phyloP scores from a whole-genome alignment of 2,329 filamentous ascomycete species.

The Rhynchosporium agropyri region DNA sequence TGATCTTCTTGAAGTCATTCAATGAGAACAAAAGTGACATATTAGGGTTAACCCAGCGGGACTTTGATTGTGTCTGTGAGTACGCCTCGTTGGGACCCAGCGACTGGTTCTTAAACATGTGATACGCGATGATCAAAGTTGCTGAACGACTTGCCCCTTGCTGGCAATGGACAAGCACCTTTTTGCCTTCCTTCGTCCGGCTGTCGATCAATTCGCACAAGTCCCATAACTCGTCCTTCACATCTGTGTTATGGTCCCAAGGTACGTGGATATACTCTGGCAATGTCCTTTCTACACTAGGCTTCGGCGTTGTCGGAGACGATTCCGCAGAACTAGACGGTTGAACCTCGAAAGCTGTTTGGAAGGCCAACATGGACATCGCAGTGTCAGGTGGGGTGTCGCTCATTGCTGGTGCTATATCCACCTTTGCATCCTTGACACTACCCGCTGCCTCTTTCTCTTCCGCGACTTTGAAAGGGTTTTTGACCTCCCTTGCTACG shows the following conservation, averaged over 20 bases:
- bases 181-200: constrained; percentile 72
- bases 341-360: constrained; percentile 63
- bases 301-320: constrained; percentile 60
- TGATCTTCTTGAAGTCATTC: constrained; percentile 74
- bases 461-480: constrained; percentile 63
- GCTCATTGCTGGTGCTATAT: constrained; percentile 16
- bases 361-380: constrained; percentile 58
- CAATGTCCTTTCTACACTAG: constrained; percentile 49
- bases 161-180: constrained; percentile 81
- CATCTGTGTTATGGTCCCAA: constrained; percentile 89
- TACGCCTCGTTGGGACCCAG: constrained; percentile 83
- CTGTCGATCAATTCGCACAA: constrained; percentile 78
- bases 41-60: constrained; percentile 86
- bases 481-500: constrained; percentile 78
- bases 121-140: constrained; percentile 84
- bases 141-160: constrained; percentile 85
- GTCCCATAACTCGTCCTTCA: constrained; percentile 73
- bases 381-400: constrained; percentile 53
- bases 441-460: constrained; percentile 39
- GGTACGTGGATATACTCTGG: constrained; percentile 87
- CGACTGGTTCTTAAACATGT: constrained; percentile 75
- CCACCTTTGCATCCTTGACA: constrained; percentile 35
- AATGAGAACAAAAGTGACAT: constrained; percentile 92
- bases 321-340: constrained; percentile 40
- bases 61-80: constrained; percentile 76